A percentile compares a stretch with the other conserved stretches of the same genome.
phyloP scores from a whole-genome alignment of 768 basidiomycete species.

The Coprinopsis strossmayeri region DNA sequence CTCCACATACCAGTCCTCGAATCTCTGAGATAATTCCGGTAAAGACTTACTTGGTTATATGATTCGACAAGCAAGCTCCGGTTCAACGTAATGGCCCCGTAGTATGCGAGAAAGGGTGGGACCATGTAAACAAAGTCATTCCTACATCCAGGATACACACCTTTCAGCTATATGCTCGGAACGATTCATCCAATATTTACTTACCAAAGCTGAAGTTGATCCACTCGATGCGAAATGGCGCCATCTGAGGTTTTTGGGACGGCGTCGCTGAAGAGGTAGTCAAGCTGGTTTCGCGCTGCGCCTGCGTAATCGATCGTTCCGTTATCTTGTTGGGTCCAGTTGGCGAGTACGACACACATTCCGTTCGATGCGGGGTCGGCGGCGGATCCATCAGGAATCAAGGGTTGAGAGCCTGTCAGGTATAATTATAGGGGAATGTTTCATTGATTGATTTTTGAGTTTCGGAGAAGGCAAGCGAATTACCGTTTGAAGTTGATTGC shows the following conservation, averaged over 20 bases:
- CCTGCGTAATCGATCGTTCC: conserved; percentile 47
- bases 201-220: conserved; percentile 69
- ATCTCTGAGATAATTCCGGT: conserved; percentile 60
- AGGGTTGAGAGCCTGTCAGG: conserved; percentile 50
- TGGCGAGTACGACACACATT: conserved; percentile 54
- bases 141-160: conserved; percentile 30
- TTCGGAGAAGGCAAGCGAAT: not conserved
- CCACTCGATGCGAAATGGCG: conserved; percentile 71
- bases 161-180: not conserved
- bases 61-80: conserved; percentile 52
- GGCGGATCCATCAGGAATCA: conserved; percentile 50
- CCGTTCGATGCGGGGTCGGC: conserved; percentile 79
- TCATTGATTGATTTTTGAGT: not conserved
- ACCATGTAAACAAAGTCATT: conserved; percentile 81
- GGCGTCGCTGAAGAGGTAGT: conserved; percentile 44
- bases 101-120: conserved; percentile 83
- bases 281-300: conserved; percentile 61
- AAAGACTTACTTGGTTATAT: conserved; percentile 66
- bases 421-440: conserved; percentile 32
- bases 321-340: conserved; percentile 39
- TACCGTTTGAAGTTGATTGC: not conserved
- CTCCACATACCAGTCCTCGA: conserved; percentile 53
- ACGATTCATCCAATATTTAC: conserved; percentile 12
- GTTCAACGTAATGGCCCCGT: conserved; percentile 58
- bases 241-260: conserved; percentile 66